Percentiles rank a stretch among this genome's conserved stretches.
Conservation (phyloP, 202 grass and related monocot species). For the Cymbopogon flexuosus region DNA sequence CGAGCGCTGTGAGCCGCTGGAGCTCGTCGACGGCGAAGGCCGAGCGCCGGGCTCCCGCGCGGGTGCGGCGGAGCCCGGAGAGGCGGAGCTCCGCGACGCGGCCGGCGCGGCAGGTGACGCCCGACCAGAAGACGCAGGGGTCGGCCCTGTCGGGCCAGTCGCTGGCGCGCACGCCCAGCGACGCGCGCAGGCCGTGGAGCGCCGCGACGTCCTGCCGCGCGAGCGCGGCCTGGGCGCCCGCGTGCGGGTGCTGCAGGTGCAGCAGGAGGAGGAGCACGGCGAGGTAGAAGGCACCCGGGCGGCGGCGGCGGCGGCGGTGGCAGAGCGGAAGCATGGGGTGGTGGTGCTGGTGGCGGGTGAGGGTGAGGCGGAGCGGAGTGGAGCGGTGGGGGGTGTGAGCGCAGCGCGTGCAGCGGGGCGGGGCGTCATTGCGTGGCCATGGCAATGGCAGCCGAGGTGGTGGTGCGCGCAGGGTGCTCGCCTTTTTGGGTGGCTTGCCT, state of each 20-base stretch:
- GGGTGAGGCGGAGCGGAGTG: neutral
- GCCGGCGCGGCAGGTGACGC: conserved; percentile 51
- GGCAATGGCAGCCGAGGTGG: conserved; percentile 14
- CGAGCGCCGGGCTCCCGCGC: conserved; percentile 26
- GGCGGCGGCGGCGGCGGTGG: conserved; percentile 5
- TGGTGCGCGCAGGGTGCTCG: conserved; percentile 27
- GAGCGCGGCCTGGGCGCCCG: conserved; percentile 29
- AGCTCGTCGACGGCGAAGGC: conserved; percentile 56
- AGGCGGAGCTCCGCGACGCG: conserved; percentile 57
- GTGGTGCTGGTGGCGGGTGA: neutral
- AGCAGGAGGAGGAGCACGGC: neutral
- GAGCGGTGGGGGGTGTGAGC: neutral
- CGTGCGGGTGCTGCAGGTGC: neutral
- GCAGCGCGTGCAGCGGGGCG: neutral
- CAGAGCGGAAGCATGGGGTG: conserved; percentile 31
- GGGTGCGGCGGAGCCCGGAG: conserved; percentile 58
- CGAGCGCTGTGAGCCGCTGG: conserved; percentile 43
- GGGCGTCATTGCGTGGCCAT: conserved; percentile 34
- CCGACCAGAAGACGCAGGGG: conserved; percentile 56
- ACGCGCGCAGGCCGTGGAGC: conserved; percentile 58
- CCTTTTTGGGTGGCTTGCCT: conserved; percentile 19
- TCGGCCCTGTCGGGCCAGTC: conserved; percentile 60
- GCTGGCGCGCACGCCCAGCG: conserved; percentile 55
- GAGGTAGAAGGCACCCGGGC: neutral
- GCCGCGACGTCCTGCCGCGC: conserved; percentile 34